phyloP scores from a whole-genome alignment of 176 grass and related monocot genomes.

The Avena insularis region DNA sequence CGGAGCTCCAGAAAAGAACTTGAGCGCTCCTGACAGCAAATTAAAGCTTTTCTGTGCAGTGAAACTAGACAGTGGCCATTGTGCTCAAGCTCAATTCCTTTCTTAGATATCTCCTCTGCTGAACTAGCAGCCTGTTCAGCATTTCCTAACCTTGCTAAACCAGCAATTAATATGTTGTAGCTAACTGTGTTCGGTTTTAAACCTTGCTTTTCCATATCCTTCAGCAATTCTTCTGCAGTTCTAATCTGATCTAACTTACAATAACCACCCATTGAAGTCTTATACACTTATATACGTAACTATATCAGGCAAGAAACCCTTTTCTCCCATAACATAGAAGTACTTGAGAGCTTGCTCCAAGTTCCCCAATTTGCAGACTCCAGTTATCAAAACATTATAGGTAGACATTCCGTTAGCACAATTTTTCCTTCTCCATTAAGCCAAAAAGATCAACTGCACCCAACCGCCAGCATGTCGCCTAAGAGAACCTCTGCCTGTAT shows the following conservation, averaged over 20 bases:
- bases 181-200: no score
- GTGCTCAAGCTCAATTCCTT: constrained; percentile 33
- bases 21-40: not conserved
- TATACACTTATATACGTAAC: no score
- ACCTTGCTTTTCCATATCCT: no score
- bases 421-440: not conserved
- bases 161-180: not conserved
- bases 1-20: not conserved
- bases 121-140: constrained; percentile 39
- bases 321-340: not conserved
- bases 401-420: not conserved
- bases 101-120: constrained; percentile 34
- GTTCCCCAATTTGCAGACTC: not conserved
- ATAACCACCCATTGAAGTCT: no score
- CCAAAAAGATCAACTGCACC: not conserved
- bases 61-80: constrained; percentile 34
- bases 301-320: not conserved
- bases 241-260: no score
- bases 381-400: not conserved
- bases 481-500: constrained; percentile 39
- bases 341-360: not conserved
- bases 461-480: constrained; percentile 39
- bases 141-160: constrained; percentile 44
- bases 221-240: no score
- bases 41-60: constrained; percentile 16